phyloP scores from a whole-genome alignment of 768 basidiomycete genomes.

The Porphyrellus cyaneotinctus region DNA sequence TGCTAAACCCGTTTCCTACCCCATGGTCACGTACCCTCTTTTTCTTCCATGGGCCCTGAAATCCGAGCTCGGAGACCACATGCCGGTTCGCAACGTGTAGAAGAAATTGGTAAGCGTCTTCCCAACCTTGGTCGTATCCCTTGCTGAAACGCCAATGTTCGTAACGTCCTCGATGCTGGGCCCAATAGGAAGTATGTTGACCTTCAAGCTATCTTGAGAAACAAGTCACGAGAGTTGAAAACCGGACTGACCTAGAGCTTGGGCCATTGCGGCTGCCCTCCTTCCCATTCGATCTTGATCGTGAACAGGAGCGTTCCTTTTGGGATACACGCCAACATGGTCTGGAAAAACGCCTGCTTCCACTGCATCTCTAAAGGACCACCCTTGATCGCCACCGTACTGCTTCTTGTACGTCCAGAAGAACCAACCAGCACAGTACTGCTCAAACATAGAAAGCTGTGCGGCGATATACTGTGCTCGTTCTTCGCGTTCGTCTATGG shows the following conservation, averaged over 20 bases:
- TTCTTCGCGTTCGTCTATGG: conserved; percentile 39
- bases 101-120: conserved; percentile 61
- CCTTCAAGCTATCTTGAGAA: conserved; percentile 26
- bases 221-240: conserved; percentile 13
- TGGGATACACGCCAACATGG: conserved; percentile 41
- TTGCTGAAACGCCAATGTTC: conserved; percentile 65
- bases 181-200: conserved; percentile 40
- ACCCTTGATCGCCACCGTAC: conserved; percentile 60
- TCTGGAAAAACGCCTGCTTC: conserved; percentile 58
- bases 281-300: conserved; percentile 19
- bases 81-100: conserved; percentile 15
- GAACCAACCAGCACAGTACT: conserved; percentile 66
- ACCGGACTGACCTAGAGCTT: conserved; percentile 32
- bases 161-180: conserved; percentile 51
- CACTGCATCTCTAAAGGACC: conserved; percentile 67
- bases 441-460: conserved; percentile 63
- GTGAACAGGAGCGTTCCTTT: conserved; percentile 15
- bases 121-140: conserved; percentile 70
- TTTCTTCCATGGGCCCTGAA: conserved; percentile 56
- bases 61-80: conserved; percentile 57
- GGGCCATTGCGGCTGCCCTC: conserved; percentile 28
- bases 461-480: conserved; percentile 52
- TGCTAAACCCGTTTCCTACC: conserved; percentile 33
- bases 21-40: conserved; percentile 44
- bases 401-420: conserved; percentile 86